Base-by-base conservation (phyloP, 2,329 filamentous ascomycete species). In the Fusarium tanahbumbuense region DNA sequence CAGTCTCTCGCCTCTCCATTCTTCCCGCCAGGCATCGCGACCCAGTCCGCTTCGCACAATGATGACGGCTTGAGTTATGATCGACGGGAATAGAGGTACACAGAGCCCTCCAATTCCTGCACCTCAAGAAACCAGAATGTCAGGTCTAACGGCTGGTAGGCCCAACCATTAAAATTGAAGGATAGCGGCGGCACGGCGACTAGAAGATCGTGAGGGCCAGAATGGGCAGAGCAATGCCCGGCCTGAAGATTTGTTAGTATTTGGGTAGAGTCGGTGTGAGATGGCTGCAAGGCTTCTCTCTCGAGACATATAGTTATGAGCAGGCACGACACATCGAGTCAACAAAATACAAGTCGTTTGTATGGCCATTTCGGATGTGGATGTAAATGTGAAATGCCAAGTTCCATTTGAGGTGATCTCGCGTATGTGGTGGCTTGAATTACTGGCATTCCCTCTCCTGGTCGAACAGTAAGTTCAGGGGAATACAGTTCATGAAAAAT, bases 21-120 rank as follows among this genome's bases (percentile, higher is more conserved):
- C 77, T 74, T 78, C 75, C 73, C 79, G 85, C 76, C 83, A 86
- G 81, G 86, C 86, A 80, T 84, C 84, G 78, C 87, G 85, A 79
- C 88, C 88, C 75, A 91, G 89, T 83, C 89, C 89, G 83, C 88
- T 91, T 84, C 89, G 88, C 83, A 87, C 86, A 83, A 85, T 89
- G 82, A 89, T 87, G 88, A 89, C 84, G 85, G 84, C 84, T 80
- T 88, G 83, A 87, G 84, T 78, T 78, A 77, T 71, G 71, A 79
- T 72, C 64, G 71, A 68, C 63, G 72, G 68, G 73, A 74, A 71
- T 71, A 70, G 67, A 77, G 76, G 78, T 79, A 74, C 62, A 77
- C 46, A 30, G 55, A 34, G 16, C 30, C 55, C 47, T 60, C 48
- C 52, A 52, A 41, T 64, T 49, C 47, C 63, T 61, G 46, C 56